Conservation (phyloP, 1,284 basidiomycete genomes). For the Tremellales sp. region DNA sequence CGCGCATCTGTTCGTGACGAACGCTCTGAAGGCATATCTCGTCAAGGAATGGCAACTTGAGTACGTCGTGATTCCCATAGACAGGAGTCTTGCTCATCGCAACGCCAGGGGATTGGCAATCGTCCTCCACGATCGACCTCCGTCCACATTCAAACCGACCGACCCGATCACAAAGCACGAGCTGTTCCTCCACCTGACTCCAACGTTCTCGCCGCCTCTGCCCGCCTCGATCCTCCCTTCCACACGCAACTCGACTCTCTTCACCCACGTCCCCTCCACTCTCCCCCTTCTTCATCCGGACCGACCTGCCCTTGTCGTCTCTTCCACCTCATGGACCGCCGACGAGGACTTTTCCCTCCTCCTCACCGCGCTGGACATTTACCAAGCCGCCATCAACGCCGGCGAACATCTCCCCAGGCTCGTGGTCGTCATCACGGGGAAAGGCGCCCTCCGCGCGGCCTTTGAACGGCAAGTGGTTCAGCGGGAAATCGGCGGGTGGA, state of each 20-base stretch:
- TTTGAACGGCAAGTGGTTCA: constrained; percentile 67
- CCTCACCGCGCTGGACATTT: constrained; percentile 65
- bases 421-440: constrained; percentile 84
- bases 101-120: constrained; percentile 65
- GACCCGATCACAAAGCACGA: constrained; percentile 68
- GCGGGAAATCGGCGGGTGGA: constrained; percentile 63
- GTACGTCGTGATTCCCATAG: constrained; percentile 51
- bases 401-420: constrained; percentile 61
- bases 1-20: constrained; percentile 90
- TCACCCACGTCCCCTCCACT: constrained; percentile 20
- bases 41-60: constrained; percentile 69
- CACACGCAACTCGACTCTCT: constrained; percentile 20
- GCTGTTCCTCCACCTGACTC: constrained; percentile 53
- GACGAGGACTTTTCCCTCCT: constrained; percentile 94
- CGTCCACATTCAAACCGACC: constrained; percentile 68
- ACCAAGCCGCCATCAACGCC: constrained; percentile 23
- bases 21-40: constrained; percentile 74
- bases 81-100: not conserved
- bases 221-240: constrained; percentile 43
- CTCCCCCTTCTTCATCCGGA: constrained; percentile 55
- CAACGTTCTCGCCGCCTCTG: constrained; percentile 30
- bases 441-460: constrained; percentile 68
- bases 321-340: constrained; percentile 94
- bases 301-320: constrained; percentile 81
- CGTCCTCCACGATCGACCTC: constrained; percentile 84